phyloP scores from a whole-genome alignment of 805 yeast species.

The Yarrowia sp. region DNA sequence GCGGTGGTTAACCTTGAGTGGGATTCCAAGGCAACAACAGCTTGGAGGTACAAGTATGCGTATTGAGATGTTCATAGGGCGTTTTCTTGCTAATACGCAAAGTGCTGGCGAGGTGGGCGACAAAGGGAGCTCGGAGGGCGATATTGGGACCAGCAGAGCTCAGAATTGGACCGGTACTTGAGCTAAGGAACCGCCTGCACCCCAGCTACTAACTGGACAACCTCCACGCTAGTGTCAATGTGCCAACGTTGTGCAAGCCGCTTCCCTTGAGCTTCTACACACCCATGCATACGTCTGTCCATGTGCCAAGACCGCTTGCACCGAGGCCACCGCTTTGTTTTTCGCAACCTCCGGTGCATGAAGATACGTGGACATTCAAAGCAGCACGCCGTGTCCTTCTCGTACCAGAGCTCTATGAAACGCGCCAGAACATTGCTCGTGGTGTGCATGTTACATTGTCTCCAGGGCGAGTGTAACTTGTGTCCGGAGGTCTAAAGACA shows the following conservation, averaged over 20 bases:
- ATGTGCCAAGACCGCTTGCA: not conserved
- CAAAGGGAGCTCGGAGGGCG: not conserved
- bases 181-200: not conserved
- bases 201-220: not conserved
- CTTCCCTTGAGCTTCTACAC: constrained; percentile 3
- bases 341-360: not conserved
- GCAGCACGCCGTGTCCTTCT: not conserved
- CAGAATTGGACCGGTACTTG: not conserved
- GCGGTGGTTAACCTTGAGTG: constrained; percentile 20
- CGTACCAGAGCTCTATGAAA: not conserved
- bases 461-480: not conserved
- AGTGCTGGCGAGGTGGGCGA: not conserved
- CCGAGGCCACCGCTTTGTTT: not conserved
- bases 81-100: not conserved
- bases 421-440: not conserved
- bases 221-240: not conserved
- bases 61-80: no score
- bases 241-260: constrained; percentile 9
- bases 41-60: not conserved
- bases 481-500: no score
- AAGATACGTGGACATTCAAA: not conserved
- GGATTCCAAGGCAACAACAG: constrained; percentile 3
- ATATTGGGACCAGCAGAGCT: not conserved
- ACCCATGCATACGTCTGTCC: constrained; percentile 2
- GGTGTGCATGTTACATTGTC: not conserved